Conservation (phyloP, 116 monocot genomes). For the Phalaenopsis hybrid region DNA sequence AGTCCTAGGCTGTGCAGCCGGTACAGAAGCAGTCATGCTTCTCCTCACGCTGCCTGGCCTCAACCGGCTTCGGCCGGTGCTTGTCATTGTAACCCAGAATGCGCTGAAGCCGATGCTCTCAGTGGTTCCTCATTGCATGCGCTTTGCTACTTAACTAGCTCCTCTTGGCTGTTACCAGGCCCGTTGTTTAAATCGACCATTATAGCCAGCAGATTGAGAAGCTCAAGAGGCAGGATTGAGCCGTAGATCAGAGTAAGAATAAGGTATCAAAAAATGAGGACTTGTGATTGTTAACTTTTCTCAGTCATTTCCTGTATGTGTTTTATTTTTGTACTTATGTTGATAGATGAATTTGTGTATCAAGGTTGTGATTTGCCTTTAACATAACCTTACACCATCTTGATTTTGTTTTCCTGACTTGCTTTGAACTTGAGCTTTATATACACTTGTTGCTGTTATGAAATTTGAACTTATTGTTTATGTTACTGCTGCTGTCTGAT, state of each 20-base stretch:
- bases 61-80: conserved; percentile 7
- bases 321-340: neutral
- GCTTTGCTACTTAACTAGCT: conserved; percentile 66
- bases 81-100: conserved; percentile 6
- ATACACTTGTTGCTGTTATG: neutral
- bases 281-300: neutral
- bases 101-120: conserved; percentile 56
- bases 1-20: conserved; percentile 15
- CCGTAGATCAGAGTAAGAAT: too few relatives aligned
- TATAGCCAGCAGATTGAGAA: conserved; percentile 43
- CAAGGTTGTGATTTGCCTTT: neutral
- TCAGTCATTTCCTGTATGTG: neutral
- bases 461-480: neutral
- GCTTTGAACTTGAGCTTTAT: neutral
- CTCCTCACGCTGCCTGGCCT: conserved; percentile 20
- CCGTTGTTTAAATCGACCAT: conserved; percentile 39
- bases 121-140: conserved; percentile 59
- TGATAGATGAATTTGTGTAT: neutral
- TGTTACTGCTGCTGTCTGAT: neutral
- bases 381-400: neutral
- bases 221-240: conserved; percentile 6
- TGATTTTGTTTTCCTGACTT: neutral
- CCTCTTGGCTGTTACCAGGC: conserved; percentile 46
- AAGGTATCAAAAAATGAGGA: neutral
- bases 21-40: conserved; percentile 16